Conservation (phyloP, 257 asterid genomes). For the Rubia yunnanensis region DNA sequence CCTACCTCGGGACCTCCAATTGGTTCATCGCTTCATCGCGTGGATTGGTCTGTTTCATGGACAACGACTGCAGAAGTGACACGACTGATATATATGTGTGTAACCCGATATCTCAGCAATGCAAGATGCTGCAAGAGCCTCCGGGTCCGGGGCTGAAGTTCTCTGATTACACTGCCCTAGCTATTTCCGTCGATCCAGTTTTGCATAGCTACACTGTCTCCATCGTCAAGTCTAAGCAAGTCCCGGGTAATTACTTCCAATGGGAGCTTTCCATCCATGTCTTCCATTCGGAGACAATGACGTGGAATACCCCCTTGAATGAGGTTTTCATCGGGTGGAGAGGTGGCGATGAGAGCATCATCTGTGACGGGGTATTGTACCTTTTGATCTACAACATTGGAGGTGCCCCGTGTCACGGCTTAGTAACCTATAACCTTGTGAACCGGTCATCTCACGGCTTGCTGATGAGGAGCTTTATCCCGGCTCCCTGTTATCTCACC, state of each 20-base stretch:
- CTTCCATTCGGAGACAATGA: conserved; percentile 47
- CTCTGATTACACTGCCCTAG: conserved; percentile 73
- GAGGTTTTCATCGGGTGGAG: conserved; percentile 84
- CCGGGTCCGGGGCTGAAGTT: conserved; percentile 64
- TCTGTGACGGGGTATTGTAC: conserved; percentile 64
- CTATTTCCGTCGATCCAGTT: conserved; percentile 39
- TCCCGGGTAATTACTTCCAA: conserved; percentile 64
- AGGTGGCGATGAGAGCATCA: conserved; percentile 88
- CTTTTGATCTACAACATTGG: conserved; percentile 69
- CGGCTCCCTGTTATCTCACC: conserved; percentile 76
- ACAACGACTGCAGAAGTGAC: conserved; percentile 63
- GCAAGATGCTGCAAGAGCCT: conserved; percentile 46
- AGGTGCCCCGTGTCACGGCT: conserved; percentile 64
- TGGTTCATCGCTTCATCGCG: conserved; percentile 75
- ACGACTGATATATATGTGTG: conserved; percentile 36
- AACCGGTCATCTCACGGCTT: conserved; percentile 31
- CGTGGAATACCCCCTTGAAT: conserved; percentile 46
- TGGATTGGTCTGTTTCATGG: conserved; percentile 87
- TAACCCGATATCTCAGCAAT: conserved; percentile 60
- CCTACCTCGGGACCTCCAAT: conserved; percentile 56
- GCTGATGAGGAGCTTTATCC: conserved; percentile 55
- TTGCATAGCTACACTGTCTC: conserved; percentile 40
- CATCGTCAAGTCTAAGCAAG: conserved; percentile 72
- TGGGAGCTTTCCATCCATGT: conserved; percentile 83
- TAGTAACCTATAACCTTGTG: conserved; percentile 44